Base-by-base conservation (phyloP, 192 early-diverging fungal genomes). In the Diversispora eburnea region DNA sequence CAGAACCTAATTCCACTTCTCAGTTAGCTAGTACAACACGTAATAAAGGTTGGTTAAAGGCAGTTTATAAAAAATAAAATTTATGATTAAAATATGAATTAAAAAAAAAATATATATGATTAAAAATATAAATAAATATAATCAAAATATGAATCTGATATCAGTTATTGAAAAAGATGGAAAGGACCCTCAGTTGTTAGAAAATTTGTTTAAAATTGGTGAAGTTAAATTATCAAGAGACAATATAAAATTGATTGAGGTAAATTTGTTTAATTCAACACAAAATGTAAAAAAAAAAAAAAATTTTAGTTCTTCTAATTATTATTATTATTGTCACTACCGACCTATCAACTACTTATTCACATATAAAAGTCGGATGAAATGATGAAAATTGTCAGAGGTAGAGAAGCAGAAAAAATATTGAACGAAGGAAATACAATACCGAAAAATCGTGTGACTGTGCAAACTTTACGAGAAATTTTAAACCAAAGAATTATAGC, bases 111-210 rank as follows among this genome's bases (percentile, higher is more conserved):
- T 33, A 33, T 33, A 33, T 33, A 33, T 33, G 25, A 33, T 33
- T 33, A 33, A 33, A 33, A 33, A 33, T 33, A 33, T 33, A 33
- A 33, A 33, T 33, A 33, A 33, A 33, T 33, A 33, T 33, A 33
- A 33, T 33, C 25, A 33, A 33, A 33, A 33, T 33, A 33, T 33
- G 25, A 33, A 33, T 2, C 25, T 2, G 25, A 33, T 43, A n/a
- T 63, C n/a, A 45, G 41, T 17, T n/a, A 8, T 41, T 17, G 61
- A n/a, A 63, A 17, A 61, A 5, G 39, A 63, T 63, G 61, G 61
- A 2, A 63, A 63, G 43, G 61, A 63, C 19, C 39, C 61, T 19
- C 61, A 43, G 10, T n/a, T 63, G n/a, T 43, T 63, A 63, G 43
- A 43, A 17, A 63, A 63, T 63, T 63, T 63, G n/a, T 0, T 8